Conservation (phyloP, 345 rosid species). For the Mangifera indica region DNA sequence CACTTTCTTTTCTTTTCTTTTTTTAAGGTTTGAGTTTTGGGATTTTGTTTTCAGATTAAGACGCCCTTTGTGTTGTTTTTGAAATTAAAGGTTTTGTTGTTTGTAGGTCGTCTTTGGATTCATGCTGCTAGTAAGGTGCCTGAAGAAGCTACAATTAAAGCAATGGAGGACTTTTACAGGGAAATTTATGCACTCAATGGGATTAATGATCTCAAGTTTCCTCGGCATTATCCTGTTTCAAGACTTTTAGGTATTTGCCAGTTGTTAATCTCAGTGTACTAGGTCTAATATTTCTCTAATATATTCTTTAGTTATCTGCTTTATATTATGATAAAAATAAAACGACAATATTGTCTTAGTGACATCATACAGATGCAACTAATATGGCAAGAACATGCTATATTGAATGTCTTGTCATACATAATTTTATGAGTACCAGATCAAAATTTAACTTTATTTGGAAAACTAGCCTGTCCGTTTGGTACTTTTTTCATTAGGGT, state of each 20-base stretch:
- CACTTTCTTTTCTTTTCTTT: not conserved
- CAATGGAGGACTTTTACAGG: constrained; percentile 83
- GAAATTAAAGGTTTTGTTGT: not conserved
- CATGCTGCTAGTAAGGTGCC: constrained; percentile 92
- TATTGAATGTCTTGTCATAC: not conserved
- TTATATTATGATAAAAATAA: not conserved
- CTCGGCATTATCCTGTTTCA: constrained; percentile 74
- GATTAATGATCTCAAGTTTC: constrained; percentile 60
- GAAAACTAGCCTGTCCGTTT: not conserved
- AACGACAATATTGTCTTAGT: not conserved
- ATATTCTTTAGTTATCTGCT: not conserved
- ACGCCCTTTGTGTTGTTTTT: too few species aligned
- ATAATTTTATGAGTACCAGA: not conserved
- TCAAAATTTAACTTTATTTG: not conserved
- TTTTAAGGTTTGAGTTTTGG: not conserved
- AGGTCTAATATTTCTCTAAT: not conserved
- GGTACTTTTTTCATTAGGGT: not conserved
- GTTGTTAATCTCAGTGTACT: not conserved
- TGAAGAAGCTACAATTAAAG: constrained; percentile 82
- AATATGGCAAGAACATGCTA: not conserved
- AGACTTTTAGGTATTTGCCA: constrained; percentile 62
- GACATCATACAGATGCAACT: not conserved
- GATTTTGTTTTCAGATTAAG: not conserved
- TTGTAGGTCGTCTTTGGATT: constrained; percentile 91
- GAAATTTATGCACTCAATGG: constrained; percentile 76